phyloP scores from a whole-genome alignment of 768 basidiomycete genomes.

The Lentinula sp. region DNA sequence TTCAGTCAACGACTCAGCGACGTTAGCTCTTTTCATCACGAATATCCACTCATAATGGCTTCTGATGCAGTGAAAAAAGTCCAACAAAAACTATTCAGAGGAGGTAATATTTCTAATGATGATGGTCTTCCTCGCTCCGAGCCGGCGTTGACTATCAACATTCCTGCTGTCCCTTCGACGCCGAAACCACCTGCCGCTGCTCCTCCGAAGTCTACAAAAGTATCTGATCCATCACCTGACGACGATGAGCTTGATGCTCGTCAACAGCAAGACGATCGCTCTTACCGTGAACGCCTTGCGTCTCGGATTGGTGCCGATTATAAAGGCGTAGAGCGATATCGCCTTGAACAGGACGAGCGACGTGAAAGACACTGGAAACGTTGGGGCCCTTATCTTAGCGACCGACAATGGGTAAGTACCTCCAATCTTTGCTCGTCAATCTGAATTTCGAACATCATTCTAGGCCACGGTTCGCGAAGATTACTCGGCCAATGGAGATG shows the following conservation, averaged over 20 bases:
- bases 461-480: constrained; percentile 98
- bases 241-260: background rate
- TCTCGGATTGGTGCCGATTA: constrained; percentile 65
- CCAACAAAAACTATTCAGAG: constrained; percentile 67
- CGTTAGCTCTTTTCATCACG: background rate
- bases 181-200: constrained; percentile 30
- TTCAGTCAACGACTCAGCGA: background rate
- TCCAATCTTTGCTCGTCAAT: background rate
- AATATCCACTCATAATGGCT: background rate
- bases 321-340: constrained; percentile 74
- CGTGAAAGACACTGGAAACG: constrained; percentile 93
- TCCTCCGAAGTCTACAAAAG: constrained; percentile 43
- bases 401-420: constrained; percentile 91
- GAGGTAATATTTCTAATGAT: constrained; percentile 26
- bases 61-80: constrained; percentile 47
- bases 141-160: constrained; percentile 56
- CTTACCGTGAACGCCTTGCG: constrained; percentile 62
- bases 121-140: constrained; percentile 14
- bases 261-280: constrained; percentile 12
- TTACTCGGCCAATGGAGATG: constrained; percentile 94
- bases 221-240: constrained; percentile 26
- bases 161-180: constrained; percentile 47
- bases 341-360: constrained; percentile 77
- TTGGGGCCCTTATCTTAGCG: constrained; percentile 97
- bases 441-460: background rate